Evolutionary conservation across 495 filamentous ascomycete species (phyloP), one percentile per base, ranked within the genome.

Genomic region (Hyaloscypha bicolor): DNA sequence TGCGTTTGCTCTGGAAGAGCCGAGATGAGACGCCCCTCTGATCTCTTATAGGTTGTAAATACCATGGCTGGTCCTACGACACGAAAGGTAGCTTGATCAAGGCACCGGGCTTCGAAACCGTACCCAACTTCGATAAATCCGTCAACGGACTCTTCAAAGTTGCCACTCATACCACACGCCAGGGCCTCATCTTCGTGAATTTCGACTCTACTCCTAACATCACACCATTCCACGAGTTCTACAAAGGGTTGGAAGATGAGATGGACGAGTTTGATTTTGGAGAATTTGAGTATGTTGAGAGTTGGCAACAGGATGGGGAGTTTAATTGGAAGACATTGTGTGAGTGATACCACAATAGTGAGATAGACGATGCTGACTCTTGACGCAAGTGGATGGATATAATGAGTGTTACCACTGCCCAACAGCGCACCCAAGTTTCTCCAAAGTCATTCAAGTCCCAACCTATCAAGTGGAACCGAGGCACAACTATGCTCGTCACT

Each of bases 11-110:
- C 51, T 53, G 9, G 9, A 25, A 25, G 25, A 25, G 25, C 25
- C 2, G 25, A 25, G 25, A 25, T 25, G 25, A 25, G 29, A 29
- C 21, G 4, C n/a, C 6, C 9, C n/a, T 8, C n/a, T 29, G 35
- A 37, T 48, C 22, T 11, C 22, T 48, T 11, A 30, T 16, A 53
- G 61, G 61, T 6, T 88, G 85, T 72, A 77, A 81, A 48, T 88
- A 87, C 67, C 86, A 88, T 71, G 85, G 86, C 31, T 88, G 85
- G 85, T 83, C 81, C 37, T 87, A 87, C 67, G 80, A 82, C 61
- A 77, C 79, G 6, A 77, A 75, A 37, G 85, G 86, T 19, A 77
- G 80, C 31, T 74, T 88, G 37, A 78, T 85, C 52, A 86, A 86
- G 71, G 85, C 86, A 6, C 85, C 85, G 0, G 75, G 79, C 0